Percentiles rank a stretch among this genome's conserved stretches.
Evolutionary conservation across 108 stramenopile genomes (phyloP).

Genomic region (Epipyxis sp.): DNA sequence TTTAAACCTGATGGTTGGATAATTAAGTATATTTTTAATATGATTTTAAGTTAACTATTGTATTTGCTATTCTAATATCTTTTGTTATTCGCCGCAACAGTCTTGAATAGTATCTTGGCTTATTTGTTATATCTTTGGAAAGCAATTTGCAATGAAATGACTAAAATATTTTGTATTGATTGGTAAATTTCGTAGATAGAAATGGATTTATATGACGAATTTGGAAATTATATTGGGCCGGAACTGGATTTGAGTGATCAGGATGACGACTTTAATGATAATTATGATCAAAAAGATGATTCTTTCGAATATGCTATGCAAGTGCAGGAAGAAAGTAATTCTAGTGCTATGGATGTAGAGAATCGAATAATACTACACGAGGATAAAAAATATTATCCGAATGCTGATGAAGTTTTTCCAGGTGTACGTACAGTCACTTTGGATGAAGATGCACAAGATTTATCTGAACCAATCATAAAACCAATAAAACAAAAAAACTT

Average conservation of each 20-base stretch:
- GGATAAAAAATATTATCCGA: conserved; percentile 98
- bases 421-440: conserved; percentile 87
- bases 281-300: conserved; percentile 35
- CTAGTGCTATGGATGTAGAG: conserved; percentile 16
- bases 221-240: conserved; percentile 99
- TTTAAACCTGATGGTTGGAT: too few species aligned
- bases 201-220: conserved; percentile 93
- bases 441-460: conserved; percentile 96
- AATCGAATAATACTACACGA: conserved; percentile 89
- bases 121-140: too few species aligned
- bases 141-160: too few species aligned
- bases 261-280: conserved; percentile 31
- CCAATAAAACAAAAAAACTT: conserved; percentile 74
- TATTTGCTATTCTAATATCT: too few species aligned
- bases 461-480: conserved; percentile 92
- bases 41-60: too few species aligned
- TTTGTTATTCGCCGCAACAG: too few species aligned
- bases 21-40: too few species aligned
- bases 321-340: not conserved
- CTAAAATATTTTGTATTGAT: too few species aligned
- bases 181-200: not conserved
- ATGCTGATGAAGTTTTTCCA: conserved; percentile 85
- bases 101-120: too few species aligned
- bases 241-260: conserved; percentile 70
- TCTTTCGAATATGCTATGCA: conserved; percentile 34